A percentile compares a stretch with the other conserved stretches of the same genome.
phyloP scores from a whole-genome alignment of 2,329 filamentous ascomycete genomes.

The Trichothecium sympodiale region DNA sequence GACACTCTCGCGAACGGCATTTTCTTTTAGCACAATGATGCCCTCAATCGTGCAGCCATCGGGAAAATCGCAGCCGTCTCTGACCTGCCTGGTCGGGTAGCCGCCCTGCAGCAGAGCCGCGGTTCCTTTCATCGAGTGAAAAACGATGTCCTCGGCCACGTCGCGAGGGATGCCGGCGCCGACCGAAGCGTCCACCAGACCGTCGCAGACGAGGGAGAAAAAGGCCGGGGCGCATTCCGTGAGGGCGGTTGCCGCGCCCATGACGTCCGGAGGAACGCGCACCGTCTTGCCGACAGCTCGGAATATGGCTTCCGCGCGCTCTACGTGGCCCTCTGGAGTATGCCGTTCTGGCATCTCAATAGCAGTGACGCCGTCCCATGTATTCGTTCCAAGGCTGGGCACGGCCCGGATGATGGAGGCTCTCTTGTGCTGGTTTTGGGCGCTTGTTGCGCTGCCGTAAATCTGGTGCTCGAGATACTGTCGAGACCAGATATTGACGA shows the following conservation, averaged over 20 bases:
- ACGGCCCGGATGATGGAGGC: slow-evolving; percentile 19
- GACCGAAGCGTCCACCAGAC: slow-evolving; percentile 46
- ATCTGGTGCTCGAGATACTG: slow-evolving; percentile 24
- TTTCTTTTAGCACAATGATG: slow-evolving; percentile 46
- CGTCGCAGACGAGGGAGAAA: slow-evolving; percentile 46
- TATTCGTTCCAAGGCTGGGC: slow-evolving; percentile 22
- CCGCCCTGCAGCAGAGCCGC: slow-evolving; percentile 39
- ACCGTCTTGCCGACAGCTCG: slow-evolving; percentile 40
- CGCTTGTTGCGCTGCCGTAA: slow-evolving; percentile 13
- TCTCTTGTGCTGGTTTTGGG: slow-evolving; percentile 7
- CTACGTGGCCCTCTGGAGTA: slow-evolving; percentile 10
- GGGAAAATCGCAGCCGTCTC: slow-evolving; percentile 47
- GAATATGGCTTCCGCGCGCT: slow-evolving; percentile 35
- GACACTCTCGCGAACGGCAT: no score
- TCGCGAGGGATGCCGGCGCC: slow-evolving; percentile 47
- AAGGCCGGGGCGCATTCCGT: slow-evolving; percentile 51
- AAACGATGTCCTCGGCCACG: slow-evolving; percentile 46
- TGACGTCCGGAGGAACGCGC: slow-evolving; percentile 34
- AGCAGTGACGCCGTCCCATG: slow-evolving; percentile 19
- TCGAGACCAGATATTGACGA: slow-evolving; percentile 37
- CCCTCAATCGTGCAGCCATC: slow-evolving; percentile 51
- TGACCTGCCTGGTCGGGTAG: slow-evolving; percentile 44
- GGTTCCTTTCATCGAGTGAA: slow-evolving; percentile 47
- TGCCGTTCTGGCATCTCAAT: slow-evolving; percentile 16
- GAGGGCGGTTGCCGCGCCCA: slow-evolving; percentile 48